Evolutionary conservation across 306 rosid species (phyloP).

Genomic region (Sechiopsis laciniata): DNA sequence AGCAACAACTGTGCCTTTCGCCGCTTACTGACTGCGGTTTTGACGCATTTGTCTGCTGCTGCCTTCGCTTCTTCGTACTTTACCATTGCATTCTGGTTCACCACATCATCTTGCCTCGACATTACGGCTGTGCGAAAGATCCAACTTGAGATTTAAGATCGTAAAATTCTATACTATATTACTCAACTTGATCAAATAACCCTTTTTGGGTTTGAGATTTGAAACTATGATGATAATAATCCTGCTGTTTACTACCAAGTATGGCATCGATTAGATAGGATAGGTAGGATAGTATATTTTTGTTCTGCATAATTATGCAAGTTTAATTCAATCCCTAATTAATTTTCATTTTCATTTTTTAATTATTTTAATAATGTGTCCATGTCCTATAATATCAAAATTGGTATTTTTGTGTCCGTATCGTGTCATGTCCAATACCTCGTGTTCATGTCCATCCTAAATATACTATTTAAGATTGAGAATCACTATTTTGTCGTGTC

Average conservation of each 20-base stretch:
- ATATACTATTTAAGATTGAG: too few species aligned
- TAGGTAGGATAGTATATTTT: too few species aligned
- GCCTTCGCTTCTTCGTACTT: conserved; percentile 52
- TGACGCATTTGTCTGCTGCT: conserved; percentile 32
- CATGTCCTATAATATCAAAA: too few species aligned
- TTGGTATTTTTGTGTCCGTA: too few species aligned
- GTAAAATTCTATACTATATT: neutral
- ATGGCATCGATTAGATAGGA: too few species aligned
- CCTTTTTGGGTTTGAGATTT: neutral
- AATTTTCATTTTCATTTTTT: too few species aligned
- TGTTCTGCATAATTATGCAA: too few species aligned
- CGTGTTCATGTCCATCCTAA: too few species aligned
- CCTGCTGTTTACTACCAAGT: neutral
- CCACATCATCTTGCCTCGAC: conserved; percentile 40
- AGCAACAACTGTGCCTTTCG: conserved; percentile 51
- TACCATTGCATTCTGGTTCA: conserved; percentile 36
- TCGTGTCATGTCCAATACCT: too few species aligned
- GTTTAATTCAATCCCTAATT: too few species aligned
- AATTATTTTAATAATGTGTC: too few species aligned
- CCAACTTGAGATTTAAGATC: neutral
- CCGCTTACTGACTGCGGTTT: conserved; percentile 53
- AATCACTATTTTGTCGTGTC: too few species aligned
- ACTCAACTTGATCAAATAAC: neutral
- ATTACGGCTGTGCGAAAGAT: conserved; percentile 34
- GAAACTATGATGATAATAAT: neutral